These are phyloP conservation scores for Cadophora luteo-olivacea DNA, from an alignment of 2,329 filamentous ascomycete species.

Conservation along the genomic window DNA sequence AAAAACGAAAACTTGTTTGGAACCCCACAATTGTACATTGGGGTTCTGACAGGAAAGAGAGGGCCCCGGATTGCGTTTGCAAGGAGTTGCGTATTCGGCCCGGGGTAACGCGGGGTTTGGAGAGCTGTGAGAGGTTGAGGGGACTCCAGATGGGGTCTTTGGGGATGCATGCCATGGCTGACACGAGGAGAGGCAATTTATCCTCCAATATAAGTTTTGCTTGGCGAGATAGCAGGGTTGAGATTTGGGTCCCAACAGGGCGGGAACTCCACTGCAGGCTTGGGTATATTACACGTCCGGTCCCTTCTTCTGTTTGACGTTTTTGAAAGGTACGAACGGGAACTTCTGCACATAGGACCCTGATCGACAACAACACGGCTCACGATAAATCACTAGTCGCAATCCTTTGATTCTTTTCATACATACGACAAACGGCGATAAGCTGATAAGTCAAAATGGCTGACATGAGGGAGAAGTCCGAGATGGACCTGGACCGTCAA, in stretches of 20 bases:
- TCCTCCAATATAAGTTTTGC: constrained; percentile 14
- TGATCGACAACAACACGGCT: not conserved
- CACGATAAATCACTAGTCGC: not conserved
- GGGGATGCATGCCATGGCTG: not conserved
- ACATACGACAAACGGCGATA: not conserved
- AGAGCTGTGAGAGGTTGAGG: not conserved
- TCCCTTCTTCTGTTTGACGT: not conserved
- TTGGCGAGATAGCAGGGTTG: not conserved
- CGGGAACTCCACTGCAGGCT: not conserved
- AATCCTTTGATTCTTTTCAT: not conserved
- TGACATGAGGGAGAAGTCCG: not conserved
- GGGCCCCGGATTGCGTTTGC: not conserved
- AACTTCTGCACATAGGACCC: not conserved
- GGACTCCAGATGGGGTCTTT: not conserved
- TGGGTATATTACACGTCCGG: constrained; percentile 6
- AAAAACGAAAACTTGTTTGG: constrained; percentile 6
- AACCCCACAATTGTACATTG: constrained; percentile 10
- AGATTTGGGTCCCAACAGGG: not conserved
- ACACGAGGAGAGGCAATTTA: constrained; percentile 15
- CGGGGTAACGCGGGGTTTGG: constrained; percentile 7
- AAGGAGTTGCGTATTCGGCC: not conserved
- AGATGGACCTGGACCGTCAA: not conserved
- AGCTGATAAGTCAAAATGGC: constrained; percentile 7
- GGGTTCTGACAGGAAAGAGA: not conserved
- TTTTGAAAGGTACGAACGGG: not conserved